Conservation (phyloP, 345 rosid genomes). For the Camelina hispida region DNA sequence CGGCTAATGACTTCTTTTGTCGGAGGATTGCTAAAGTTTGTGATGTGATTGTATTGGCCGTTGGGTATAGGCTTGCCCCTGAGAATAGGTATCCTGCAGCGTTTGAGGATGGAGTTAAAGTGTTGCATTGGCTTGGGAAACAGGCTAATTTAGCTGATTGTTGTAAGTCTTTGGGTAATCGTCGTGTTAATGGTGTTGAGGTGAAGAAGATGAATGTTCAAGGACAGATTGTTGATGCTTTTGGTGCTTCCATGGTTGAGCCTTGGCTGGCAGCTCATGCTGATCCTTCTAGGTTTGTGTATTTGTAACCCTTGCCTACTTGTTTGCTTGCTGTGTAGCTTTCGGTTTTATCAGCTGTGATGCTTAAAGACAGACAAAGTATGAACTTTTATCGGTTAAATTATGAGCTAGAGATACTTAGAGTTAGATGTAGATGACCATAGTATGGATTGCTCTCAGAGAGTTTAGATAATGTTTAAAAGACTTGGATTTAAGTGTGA, state of each 20-base stretch:
- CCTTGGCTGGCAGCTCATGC: constrained; percentile 87
- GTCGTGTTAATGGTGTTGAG: constrained; percentile 45
- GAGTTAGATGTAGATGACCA: constrained; percentile 11
- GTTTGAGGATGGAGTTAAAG: constrained; percentile 84
- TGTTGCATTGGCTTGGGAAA: constrained; percentile 78
- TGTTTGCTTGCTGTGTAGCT: background rate
- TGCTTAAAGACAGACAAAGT: background rate
- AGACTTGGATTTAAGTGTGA: background rate
- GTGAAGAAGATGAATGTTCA: constrained; percentile 42
- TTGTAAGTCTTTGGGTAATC: constrained; percentile 50
- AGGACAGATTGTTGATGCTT: constrained; percentile 61
- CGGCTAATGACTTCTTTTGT: constrained; percentile 71
- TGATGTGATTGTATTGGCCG: constrained; percentile 79
- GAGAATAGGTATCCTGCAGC: constrained; percentile 82
- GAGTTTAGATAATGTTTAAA: constrained; percentile 3
- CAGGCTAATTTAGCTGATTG: constrained; percentile 72
- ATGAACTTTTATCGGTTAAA: background rate
- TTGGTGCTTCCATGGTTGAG: constrained; percentile 82
- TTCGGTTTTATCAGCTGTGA: background rate
- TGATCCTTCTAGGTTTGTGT: constrained; percentile 65
- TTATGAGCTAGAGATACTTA: constrained; percentile 19
- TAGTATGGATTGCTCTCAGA: background rate
- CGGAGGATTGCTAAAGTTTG: constrained; percentile 73
- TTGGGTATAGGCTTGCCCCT: constrained; percentile 89
- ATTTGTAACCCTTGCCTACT: constrained; percentile 10